phyloP scores from a whole-genome alignment of 2,329 filamentous ascomycete genomes.

The Penicillium sp. region DNA sequence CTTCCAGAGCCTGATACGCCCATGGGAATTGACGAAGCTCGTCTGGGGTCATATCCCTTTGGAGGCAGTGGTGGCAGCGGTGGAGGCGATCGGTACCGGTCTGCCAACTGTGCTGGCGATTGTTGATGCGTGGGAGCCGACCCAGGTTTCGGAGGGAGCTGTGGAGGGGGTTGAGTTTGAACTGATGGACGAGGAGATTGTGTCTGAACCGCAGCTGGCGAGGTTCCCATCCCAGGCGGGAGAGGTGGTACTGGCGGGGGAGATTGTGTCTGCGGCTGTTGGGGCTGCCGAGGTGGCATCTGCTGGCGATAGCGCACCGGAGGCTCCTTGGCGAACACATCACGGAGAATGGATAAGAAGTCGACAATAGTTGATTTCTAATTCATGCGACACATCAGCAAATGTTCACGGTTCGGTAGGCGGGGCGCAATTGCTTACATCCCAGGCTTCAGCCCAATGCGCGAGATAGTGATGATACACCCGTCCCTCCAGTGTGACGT shows the following conservation, averaged over 20 bases:
- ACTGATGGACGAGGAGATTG: conserved; percentile 13
- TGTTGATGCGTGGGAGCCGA: conserved; percentile 16
- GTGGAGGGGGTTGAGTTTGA: conserved; percentile 32
- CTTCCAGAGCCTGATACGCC: conserved; percentile 4
- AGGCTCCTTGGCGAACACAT: conserved; percentile 91
- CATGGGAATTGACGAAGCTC: conserved; percentile 1
- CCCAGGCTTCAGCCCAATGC: conserved; percentile 84
- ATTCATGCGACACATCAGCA: neutral
- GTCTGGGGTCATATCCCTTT: conserved; percentile 27
- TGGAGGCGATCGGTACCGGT: conserved; percentile 32
- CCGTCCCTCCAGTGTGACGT: conserved; percentile 89
- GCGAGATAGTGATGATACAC: conserved; percentile 95
- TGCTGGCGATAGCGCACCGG: conserved; percentile 73
- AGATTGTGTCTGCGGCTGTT: conserved; percentile 35
- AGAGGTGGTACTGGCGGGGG: conserved; percentile 71
- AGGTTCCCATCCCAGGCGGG: conserved; percentile 60
- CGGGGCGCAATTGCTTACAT: conserved; percentile 60
- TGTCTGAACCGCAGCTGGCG: conserved; percentile 33
- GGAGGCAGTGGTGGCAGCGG: conserved; percentile 42
- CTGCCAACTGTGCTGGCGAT: conserved; percentile 18
- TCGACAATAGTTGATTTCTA: conserved; percentile 81
- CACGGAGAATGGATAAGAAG: conserved; percentile 76
- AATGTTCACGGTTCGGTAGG: neutral
- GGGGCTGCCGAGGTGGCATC: conserved; percentile 34
- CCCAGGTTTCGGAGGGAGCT: conserved; percentile 40